phyloP scores from a whole-genome alignment of 176 grass and related monocot genomes.

The Aegilops speltoides region DNA sequence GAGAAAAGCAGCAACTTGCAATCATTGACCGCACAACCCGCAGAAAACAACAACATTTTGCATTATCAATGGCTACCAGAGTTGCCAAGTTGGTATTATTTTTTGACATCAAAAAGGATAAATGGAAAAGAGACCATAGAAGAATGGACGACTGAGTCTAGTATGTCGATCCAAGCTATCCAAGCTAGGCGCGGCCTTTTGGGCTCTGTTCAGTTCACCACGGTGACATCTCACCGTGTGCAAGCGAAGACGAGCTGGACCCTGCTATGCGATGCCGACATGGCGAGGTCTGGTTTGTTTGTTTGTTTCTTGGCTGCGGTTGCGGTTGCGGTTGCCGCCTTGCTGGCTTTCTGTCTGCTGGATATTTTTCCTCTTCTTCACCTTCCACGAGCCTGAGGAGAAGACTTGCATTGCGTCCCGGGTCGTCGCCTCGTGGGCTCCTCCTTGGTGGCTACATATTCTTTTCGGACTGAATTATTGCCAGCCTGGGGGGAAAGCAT shows the following conservation, averaged over 20 bases:
- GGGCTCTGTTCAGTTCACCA: not conserved
- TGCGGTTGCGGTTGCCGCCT: not conserved
- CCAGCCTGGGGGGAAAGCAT: constrained; percentile 10
- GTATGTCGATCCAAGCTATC: not conserved
- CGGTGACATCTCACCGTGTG: not conserved
- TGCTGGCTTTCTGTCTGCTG: not conserved
- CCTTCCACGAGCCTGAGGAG: not conserved
- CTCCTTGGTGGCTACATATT: not conserved
- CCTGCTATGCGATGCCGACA: not conserved
- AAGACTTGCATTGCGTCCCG: not conserved
- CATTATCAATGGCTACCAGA: not conserved
- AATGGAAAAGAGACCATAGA: not conserved
- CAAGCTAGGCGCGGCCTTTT: not conserved
- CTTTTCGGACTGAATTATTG: not conserved
- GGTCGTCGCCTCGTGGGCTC: constrained; percentile 9
- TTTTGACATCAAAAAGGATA: not conserved
- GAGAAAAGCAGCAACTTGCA: not conserved
- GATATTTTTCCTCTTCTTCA: not conserved
- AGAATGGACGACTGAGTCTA: not conserved
- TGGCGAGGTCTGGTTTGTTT: not conserved
- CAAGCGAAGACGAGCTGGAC: not conserved
- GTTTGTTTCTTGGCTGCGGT: not conserved
- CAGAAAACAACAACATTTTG: not conserved
- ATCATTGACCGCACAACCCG: not conserved
- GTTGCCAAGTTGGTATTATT: not conserved